A percentile compares a stretch with the other conserved stretches of the same genome.
Conservation (phyloP, 2,329 filamentous ascomycete genomes). For the Aureobasidium pullulans region DNA sequence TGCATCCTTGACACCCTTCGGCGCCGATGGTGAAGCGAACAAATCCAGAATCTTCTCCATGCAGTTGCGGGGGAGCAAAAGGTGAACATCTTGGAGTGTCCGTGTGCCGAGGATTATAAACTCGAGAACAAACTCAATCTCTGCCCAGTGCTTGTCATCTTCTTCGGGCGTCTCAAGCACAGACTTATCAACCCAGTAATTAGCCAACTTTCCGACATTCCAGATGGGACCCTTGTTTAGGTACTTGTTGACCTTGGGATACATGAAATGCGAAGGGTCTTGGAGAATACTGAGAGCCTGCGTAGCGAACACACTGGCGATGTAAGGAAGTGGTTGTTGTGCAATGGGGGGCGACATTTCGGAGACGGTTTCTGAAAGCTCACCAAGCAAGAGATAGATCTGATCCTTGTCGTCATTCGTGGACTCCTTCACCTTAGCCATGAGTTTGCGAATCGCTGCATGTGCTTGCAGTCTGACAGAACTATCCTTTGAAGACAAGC, state of each 20-base stretch:
- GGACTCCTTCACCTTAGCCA: slow-evolving; percentile 51
- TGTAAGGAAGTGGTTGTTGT: slow-evolving; percentile 51
- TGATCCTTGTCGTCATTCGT: slow-evolving; percentile 69
- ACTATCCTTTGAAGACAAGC: slow-evolving; percentile 66
- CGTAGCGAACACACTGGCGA: slow-evolving; percentile 68
- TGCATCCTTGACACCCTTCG: slow-evolving; percentile 49
- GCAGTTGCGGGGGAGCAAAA: slow-evolving; percentile 54
- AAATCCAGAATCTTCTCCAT: slow-evolving; percentile 69
- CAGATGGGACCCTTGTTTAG: slow-evolving; percentile 71
- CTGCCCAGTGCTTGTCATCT: slow-evolving; percentile 65
- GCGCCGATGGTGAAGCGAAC: slow-evolving; percentile 59
- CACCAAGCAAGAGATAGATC: slow-evolving; percentile 70
- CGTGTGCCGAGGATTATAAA: slow-evolving; percentile 63
- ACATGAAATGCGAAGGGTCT: slow-evolving; percentile 74
- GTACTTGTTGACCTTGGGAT: slow-evolving; percentile 79
- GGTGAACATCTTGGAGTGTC: slow-evolving; percentile 50
- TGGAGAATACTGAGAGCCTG: slow-evolving; percentile 62
- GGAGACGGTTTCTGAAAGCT: slow-evolving; percentile 65
- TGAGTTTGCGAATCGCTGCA: slow-evolving; percentile 58
- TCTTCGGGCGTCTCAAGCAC: slow-evolving; percentile 66
- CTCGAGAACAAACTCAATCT: slow-evolving; percentile 66
- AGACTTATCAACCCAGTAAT: slow-evolving; percentile 60
- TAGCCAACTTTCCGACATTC: slow-evolving; percentile 51
- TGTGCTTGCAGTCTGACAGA: slow-evolving; percentile 75
- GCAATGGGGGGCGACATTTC: slow-evolving; percentile 43